Evolutionary conservation across 768 basidiomycete genomes (phyloP).

Genomic region (Grammothele lineata): DNA sequence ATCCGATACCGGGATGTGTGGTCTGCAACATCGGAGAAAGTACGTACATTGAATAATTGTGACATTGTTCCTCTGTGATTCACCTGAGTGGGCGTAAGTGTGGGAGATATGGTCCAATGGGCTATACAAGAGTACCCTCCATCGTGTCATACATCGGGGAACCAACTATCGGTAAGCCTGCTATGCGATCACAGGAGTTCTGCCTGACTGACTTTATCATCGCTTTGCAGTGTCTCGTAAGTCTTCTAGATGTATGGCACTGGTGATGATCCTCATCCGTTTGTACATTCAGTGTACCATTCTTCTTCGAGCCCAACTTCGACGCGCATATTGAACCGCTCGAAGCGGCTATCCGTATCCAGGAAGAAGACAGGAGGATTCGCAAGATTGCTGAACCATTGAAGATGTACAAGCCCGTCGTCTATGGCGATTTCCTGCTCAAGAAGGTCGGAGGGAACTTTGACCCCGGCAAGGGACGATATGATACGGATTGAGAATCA

Average conservation of each 20-base stretch:
- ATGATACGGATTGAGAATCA: conserved; percentile 17
- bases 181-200: no score
- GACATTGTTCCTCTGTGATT: neutral
- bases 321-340: conserved; percentile 66
- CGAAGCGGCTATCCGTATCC: conserved; percentile 49
- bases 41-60: conserved; percentile 35
- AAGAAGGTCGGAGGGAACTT: conserved; percentile 76
- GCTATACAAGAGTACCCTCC: conserved; percentile 83
- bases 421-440: conserved; percentile 78
- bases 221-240: no score
- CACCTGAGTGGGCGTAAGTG: conserved; percentile 42
- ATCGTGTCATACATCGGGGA: conserved; percentile 77
- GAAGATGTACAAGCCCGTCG: conserved; percentile 41
- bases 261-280: neutral
- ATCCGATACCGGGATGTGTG: conserved; percentile 78
- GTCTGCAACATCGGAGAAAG: conserved; percentile 94
- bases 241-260: conserved; percentile 20
- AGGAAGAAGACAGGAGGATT: conserved; percentile 22
- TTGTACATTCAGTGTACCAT: conserved; percentile 67
- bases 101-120: conserved; percentile 93
- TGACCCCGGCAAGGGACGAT: conserved; percentile 34
- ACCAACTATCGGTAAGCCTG: conserved; percentile 71
- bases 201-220: no score
- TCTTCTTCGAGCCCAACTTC: conserved; percentile 93
- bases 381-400: conserved; percentile 16